Percentiles rank a stretch among this genome's conserved stretches.
phyloP scores from a whole-genome alignment of 2,329 filamentous ascomycete genomes.

The Dactylellina parvicollis region DNA sequence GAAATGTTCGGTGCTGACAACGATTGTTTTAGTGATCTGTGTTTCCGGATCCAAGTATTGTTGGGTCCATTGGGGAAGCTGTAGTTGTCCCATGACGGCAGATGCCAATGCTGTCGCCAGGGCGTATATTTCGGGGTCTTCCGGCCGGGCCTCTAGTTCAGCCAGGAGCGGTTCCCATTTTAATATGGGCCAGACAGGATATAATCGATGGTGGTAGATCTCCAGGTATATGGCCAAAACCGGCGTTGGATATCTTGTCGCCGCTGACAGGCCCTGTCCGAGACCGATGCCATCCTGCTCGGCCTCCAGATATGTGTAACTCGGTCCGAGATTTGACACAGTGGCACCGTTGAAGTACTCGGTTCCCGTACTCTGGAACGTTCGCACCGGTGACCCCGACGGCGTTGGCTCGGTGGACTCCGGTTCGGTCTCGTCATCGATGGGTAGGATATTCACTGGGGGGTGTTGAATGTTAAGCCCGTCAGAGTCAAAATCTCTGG shows the following conservation, averaged over 20 bases:
- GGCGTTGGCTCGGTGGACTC: constrained; percentile 43
- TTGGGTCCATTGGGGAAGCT: constrained; percentile 49
- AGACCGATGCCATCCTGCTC: constrained; percentile 47
- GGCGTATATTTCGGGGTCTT: constrained; percentile 47
- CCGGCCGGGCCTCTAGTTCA: constrained; percentile 30
- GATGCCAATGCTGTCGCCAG: constrained; percentile 42
- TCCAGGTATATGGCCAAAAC: constrained; percentile 47
- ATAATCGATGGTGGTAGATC: constrained; percentile 48
- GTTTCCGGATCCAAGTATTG: constrained; percentile 44
- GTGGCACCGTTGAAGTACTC: constrained; percentile 17
- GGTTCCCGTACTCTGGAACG: constrained; percentile 11
- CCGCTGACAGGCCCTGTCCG: constrained; percentile 30
- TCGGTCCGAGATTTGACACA: constrained; percentile 13
- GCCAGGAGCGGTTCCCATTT: constrained; percentile 39
- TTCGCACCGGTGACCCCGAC: constrained; percentile 20
- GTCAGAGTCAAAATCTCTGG: constrained; percentile 20
- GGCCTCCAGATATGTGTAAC: constrained; percentile 42
- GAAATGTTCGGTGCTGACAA: constrained; percentile 44
- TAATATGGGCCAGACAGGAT: constrained; percentile 49
- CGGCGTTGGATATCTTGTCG: constrained; percentile 40
- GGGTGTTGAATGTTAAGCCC: constrained; percentile 10
- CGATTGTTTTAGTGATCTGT: constrained; percentile 33
- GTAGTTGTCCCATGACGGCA: constrained; percentile 45
- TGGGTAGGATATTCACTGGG: background rate
- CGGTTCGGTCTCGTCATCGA: constrained; percentile 45